These are phyloP conservation scores for Primulina eburnea DNA, from an alignment of 257 asterid genomes.

Conservation along the genomic window DNA sequence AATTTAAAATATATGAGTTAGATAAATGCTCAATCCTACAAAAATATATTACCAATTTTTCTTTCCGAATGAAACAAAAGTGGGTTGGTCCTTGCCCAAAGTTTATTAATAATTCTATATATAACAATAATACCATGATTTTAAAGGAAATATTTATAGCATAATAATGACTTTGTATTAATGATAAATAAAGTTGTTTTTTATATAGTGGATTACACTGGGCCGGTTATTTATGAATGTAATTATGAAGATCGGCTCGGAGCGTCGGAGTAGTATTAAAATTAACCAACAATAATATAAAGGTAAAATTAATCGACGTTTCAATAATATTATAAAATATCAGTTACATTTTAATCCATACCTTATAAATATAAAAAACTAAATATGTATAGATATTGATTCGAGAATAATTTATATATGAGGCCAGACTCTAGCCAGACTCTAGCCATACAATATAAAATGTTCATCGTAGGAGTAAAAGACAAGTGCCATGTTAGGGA, in stretches of 20 bases:
- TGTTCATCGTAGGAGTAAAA: no score
- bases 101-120: no score
- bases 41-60: no score
- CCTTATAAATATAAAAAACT: no score
- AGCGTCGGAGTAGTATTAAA: background rate
- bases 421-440: no score
- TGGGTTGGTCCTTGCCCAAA: background rate
- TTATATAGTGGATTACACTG: conserved; percentile 1
- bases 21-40: no score
- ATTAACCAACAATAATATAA: conserved; percentile 19
- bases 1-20: no score
- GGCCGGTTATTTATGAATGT: conserved; percentile 16
- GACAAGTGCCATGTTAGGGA: conserved; percentile 15
- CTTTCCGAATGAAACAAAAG: no score
- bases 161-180: background rate
- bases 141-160: background rate
- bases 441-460: background rate
- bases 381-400: background rate
- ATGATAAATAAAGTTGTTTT: background rate
- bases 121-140: background rate
- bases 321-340: no score
- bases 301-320: background rate
- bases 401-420: no score
- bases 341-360: background rate
- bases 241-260: conserved; percentile 10